Evolutionary conservation across 2,329 filamentous ascomycete genomes (phyloP), one percentile per base, ranked within the genome.

Genomic region (Pochonia chlamydosporia): DNA sequence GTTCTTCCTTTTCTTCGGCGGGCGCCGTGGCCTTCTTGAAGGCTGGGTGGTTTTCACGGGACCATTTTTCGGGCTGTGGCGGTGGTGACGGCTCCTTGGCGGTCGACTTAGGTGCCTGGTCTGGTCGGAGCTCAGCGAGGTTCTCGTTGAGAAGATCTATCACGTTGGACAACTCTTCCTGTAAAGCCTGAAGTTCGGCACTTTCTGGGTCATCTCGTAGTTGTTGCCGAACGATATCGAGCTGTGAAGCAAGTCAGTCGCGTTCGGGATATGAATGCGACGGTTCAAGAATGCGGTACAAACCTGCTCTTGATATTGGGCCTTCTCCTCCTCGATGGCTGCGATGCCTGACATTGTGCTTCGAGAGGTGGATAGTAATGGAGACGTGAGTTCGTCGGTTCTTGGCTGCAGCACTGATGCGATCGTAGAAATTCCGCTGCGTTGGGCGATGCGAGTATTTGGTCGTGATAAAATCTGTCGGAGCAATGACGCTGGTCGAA

Each of bases 141-240:
- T 84, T 81, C 62, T 85, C 82, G 73, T 91, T 81, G 68, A 89
- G 81, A 57, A 90, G 79, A 64, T 79, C 76, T 68, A 97, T 85
- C 68, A 89, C 82, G 71, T 85, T 79, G 74, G 89, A 79, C 70
- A 96, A 81, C 75, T 95, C 89, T 64, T 79, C 73, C 69, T 86
- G 84, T 64, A 96, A 80, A 62, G 78, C 80, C 60, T 84, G 77
- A 60, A 95, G 82, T 67, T 92, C 89, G 59, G 73, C 74, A 67
- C 89, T 92, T 49, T 86, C 84, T 53, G 90, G 84, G 60, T 93
- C 88, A 66, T 87, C 83, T 66, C 85, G 83, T 48, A 95, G 80
- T 55, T 87, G 86, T 47, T 80, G 74, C 59, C 84, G 72, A 50
- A 96, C 83, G 31, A 88, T 83, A 60, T 91, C 87, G 63, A 95